These are phyloP conservation scores for Yarrowia sp. DNA, from an alignment of 805 yeast species.

Conservation along the genomic window DNA sequence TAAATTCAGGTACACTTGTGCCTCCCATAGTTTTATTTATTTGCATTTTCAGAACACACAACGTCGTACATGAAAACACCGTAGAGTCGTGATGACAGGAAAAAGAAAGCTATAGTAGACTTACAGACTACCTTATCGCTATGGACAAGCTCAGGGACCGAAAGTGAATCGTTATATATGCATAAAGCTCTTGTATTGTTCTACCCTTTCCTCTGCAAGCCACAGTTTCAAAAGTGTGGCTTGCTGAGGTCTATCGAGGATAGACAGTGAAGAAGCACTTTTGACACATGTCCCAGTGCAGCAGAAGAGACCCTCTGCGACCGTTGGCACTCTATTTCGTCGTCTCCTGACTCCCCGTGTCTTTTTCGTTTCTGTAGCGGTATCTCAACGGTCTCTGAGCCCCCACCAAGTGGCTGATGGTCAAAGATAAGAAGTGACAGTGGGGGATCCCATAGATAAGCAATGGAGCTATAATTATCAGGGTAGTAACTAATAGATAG, in stretches of 20 bases:
- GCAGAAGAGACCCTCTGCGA: neutral
- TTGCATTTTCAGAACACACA: conserved; percentile 3
- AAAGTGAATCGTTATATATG: neutral
- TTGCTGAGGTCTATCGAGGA: conserved; percentile 8
- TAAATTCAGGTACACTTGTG: neutral
- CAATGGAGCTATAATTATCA: neutral
- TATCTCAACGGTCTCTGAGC: neutral
- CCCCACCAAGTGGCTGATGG: neutral
- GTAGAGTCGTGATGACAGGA: too few species aligned
- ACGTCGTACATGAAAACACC: neutral
- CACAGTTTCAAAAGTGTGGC: conserved; percentile 24
- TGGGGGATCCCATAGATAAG: neutral
- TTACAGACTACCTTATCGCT: too few species aligned
- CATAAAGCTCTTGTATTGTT: neutral
- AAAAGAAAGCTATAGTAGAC: too few species aligned
- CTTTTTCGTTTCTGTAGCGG: neutral
- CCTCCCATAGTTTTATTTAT: conserved; percentile 22
- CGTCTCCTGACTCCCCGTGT: neutral
- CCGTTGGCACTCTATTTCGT: conserved; percentile 4
- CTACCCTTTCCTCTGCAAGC: neutral
- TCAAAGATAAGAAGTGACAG: neutral
- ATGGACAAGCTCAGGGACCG: conserved; percentile 7
- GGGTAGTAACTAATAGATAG: neutral
- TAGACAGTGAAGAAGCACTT: neutral
- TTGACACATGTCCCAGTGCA: conserved; percentile 14